phyloP scores from a whole-genome alignment of 2,329 filamentous ascomycete genomes.

The Stemphylium vesicarium region DNA sequence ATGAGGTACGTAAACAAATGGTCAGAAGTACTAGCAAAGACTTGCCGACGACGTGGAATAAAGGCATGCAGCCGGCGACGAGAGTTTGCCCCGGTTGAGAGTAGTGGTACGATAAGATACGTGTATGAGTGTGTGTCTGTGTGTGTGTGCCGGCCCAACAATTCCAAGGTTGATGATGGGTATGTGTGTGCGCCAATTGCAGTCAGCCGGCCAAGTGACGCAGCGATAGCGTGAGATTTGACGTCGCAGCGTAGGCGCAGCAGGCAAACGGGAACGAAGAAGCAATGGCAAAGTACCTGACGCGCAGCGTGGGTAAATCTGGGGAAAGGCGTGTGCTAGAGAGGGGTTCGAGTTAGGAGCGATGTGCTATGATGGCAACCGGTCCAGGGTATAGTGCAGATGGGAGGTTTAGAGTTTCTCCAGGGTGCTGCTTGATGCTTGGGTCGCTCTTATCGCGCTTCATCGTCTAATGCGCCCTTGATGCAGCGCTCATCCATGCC shows the following conservation, averaged over 20 bases:
- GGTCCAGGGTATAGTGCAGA: conserved; percentile 4
- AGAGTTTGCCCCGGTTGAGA: too few species aligned
- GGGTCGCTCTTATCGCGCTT: conserved; percentile 34
- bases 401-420: conserved; percentile 14
- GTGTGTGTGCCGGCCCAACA: conserved; percentile 1
- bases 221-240: conserved; percentile 1
- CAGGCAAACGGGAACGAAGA: conserved; percentile 32
- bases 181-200: background rate
- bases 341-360: conserved; percentile 5
- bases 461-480: conserved; percentile 10
- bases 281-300: conserved; percentile 22
- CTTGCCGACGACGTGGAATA: background rate
- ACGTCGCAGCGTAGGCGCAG: background rate
- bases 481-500: conserved; percentile 6
- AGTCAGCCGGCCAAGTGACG: conserved; percentile 3
- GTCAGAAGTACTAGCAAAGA: too few species aligned
- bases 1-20: background rate
- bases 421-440: conserved; percentile 1
- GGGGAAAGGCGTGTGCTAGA: conserved; percentile 31
- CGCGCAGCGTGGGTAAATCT: conserved; percentile 28
- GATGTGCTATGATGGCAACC: conserved; percentile 6
- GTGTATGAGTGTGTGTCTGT: background rate
- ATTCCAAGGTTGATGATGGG: background rate
- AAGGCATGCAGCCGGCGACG: too few species aligned
- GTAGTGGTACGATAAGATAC: background rate